Percentiles rank a stretch among this genome's conserved stretches.
Evolutionary conservation across 2,329 filamentous ascomycete species (phyloP).

Genomic region (Coniochaeta hoffmannii): DNA sequence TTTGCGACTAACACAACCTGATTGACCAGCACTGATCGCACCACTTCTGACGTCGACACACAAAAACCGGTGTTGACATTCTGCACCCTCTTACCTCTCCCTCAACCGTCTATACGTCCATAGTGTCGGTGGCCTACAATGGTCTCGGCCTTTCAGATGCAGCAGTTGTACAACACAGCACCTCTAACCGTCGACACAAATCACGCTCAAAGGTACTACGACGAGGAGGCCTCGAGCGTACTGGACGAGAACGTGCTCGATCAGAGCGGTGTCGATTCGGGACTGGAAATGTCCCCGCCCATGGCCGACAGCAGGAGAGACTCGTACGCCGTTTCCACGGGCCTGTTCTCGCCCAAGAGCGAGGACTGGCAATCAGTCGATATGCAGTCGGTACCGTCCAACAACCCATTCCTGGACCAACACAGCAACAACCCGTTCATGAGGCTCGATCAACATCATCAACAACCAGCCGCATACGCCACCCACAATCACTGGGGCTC

Average conservation of each 20-base stretch:
- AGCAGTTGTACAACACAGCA: slow-evolving; percentile 41
- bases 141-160: slow-evolving; percentile 45
- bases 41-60: slow-evolving; percentile 2
- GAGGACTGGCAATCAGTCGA: slow-evolving; percentile 59
- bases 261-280: slow-evolving; percentile 51
- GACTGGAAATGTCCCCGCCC: slow-evolving; percentile 54
- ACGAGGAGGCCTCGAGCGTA: slow-evolving; percentile 53
- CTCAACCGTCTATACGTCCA: not conserved
- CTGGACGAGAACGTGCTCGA: slow-evolving; percentile 56
- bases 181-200: slow-evolving; percentile 46
- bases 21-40: not conserved
- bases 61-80: slow-evolving; percentile 3
- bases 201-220: slow-evolving; percentile 49
- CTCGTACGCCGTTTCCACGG: slow-evolving; percentile 50
- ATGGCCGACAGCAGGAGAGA: slow-evolving; percentile 57
- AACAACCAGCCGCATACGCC: slow-evolving; percentile 25
- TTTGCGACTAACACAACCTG: slow-evolving; percentile 14
- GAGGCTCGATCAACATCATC: slow-evolving; percentile 48
- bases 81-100: not conserved
- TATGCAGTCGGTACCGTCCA: slow-evolving; percentile 56
- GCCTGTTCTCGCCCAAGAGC: slow-evolving; percentile 58
- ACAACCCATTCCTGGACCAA: slow-evolving; percentile 54
- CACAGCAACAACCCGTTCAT: slow-evolving; percentile 60
- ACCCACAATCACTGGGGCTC: slow-evolving; percentile 44
- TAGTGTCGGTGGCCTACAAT: slow-evolving; percentile 25